Conservation (phyloP, 169 alveolate species). For the Cryptosporidium ryanae region DNA sequence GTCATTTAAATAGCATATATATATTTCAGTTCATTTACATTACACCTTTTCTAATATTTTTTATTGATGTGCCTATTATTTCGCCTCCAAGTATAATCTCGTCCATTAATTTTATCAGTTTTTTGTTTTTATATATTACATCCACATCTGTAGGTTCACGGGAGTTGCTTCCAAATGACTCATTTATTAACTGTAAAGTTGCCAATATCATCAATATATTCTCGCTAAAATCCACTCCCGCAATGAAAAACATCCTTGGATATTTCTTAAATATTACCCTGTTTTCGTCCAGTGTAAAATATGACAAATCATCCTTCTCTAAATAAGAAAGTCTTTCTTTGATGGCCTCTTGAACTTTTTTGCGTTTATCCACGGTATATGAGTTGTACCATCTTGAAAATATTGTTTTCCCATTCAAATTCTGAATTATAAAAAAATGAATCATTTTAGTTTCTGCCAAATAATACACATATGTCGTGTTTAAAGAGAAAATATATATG, state of each 20-base stretch:
- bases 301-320: constrained; percentile 30
- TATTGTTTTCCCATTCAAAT: constrained; percentile 42
- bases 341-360: constrained; percentile 30
- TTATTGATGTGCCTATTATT: constrained; percentile 44
- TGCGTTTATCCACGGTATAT: constrained; percentile 12
- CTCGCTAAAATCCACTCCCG: constrained; percentile 58
- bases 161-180: constrained; percentile 33
- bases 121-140: constrained; percentile 42
- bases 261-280: constrained; percentile 36
- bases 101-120: constrained; percentile 28
- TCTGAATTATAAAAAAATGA: constrained; percentile 47
- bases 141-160: constrained; percentile 58
- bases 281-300: constrained; percentile 28
- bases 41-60: constrained; percentile 11
- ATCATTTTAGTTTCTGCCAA: constrained; percentile 17
- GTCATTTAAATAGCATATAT: background rate
- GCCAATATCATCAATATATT: constrained; percentile 20
- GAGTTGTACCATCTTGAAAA: constrained; percentile 62
- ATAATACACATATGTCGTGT: background rate
- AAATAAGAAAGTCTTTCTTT: constrained; percentile 8
- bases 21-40: background rate
- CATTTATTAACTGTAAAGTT: constrained; percentile 38
- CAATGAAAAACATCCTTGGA: constrained; percentile 25
- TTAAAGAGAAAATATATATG: background rate
- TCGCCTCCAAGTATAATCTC: constrained; percentile 72